Conservation (phyloP, 768 basidiomycete species). For the Leccinum arenicola region DNA sequence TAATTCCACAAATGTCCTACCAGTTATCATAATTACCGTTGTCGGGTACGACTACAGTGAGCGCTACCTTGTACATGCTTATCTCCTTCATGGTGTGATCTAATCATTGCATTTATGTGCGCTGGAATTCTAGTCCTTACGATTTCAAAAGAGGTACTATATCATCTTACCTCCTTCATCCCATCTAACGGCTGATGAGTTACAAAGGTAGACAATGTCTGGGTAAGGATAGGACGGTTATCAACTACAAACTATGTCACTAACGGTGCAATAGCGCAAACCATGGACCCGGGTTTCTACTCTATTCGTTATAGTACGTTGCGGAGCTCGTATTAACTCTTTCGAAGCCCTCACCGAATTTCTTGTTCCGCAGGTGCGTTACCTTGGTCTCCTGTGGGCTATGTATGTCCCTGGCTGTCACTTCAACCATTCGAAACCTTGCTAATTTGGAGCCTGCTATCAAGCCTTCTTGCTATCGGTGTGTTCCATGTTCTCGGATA, state of each 20-base stretch:
- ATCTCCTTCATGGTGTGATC: neutral
- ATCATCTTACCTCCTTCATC: neutral
- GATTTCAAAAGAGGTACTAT: slow-evolving; percentile 11
- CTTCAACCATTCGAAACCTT: neutral
- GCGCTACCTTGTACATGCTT: neutral
- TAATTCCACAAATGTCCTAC: neutral
- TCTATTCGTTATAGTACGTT: neutral
- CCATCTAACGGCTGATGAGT: neutral
- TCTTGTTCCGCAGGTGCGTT: neutral
- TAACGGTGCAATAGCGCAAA: neutral
- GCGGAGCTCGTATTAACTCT: neutral
- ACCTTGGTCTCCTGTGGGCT: neutral
- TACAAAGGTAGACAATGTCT: slow-evolving; percentile 6
- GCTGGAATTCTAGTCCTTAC: slow-evolving; percentile 8
- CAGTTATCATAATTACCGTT: slow-evolving; percentile 4
- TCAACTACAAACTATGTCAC: neutral
- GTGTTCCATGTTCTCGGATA: neutral
- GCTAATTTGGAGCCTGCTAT: neutral
- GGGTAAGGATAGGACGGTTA: neutral
- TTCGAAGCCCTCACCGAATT: neutral
- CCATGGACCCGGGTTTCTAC: neutral
- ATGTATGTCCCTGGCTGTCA: neutral
- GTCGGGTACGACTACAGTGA: slow-evolving; percentile 18
- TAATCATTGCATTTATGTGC: neutral
- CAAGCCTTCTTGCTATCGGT: neutral